These are phyloP conservation scores for Bryum argenteum DNA, from an alignment of 225 moss, liverwort and hornwort species.

Conservation along the genomic window DNA sequence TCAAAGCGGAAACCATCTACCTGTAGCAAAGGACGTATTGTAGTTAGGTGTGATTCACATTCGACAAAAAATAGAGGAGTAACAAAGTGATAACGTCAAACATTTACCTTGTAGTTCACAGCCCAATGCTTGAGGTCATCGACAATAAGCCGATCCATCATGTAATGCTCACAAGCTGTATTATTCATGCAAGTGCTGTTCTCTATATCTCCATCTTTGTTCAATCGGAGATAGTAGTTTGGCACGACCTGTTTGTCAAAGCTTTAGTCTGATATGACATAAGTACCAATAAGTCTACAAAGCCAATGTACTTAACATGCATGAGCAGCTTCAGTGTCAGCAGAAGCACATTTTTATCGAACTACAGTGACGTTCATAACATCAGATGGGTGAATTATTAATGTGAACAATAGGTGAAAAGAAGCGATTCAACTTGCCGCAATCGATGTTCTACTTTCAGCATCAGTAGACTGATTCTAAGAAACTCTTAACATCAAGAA, in stretches of 20 bases:
- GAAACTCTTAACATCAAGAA: neutral
- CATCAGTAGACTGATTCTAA: neutral
- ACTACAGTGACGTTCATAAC: neutral
- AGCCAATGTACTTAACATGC: constrained; percentile 2
- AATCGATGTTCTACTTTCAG: constrained; percentile 14
- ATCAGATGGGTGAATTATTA: neutral
- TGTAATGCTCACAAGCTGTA: constrained; percentile 94
- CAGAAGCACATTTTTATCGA: constrained; percentile 3
- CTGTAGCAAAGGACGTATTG: constrained; percentile 40
- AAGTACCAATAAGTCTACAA: constrained; percentile 4
- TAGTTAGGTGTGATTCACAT: constrained; percentile 9
- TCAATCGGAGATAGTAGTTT: constrained; percentile 84
- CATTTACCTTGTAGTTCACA: constrained; percentile 77
- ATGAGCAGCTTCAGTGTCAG: constrained; percentile 16
- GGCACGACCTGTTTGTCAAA: constrained; percentile 70
- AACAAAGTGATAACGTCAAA: neutral
- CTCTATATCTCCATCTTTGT: constrained; percentile 76
- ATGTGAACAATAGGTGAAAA: constrained; percentile 13
- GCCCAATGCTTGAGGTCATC: constrained; percentile 96
- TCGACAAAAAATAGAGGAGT: constrained; percentile 4
- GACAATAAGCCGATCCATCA: constrained; percentile 92
- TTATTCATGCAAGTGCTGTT: constrained; percentile 98
- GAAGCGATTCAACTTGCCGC: constrained; percentile 15
- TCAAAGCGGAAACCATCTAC: constrained; percentile 99
- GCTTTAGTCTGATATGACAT: constrained; percentile 8